Conservation (phyloP, 1,284 basidiomycete species). For the Boletellus sp. region DNA sequence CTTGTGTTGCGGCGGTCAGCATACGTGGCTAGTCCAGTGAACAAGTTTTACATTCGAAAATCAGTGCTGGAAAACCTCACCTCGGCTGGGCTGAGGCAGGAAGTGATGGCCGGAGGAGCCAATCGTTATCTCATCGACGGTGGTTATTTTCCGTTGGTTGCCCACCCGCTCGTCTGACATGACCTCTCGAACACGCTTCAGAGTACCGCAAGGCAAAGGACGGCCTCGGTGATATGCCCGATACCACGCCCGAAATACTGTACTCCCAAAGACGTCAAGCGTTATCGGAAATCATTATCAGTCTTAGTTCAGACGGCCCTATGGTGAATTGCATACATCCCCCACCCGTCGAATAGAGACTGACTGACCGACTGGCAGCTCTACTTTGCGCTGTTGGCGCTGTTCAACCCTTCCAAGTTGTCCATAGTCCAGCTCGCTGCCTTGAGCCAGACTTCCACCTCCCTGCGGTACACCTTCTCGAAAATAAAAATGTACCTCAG, state of each 20-base stretch:
- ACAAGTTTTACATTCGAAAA: slow-evolving; percentile 26
- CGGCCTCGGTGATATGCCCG: slow-evolving; percentile 26
- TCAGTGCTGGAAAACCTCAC: slow-evolving; percentile 26
- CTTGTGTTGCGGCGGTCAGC: too few relatives aligned
- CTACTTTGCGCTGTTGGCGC: slow-evolving; percentile 34
- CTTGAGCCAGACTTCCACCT: slow-evolving; percentile 30
- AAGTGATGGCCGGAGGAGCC: slow-evolving; percentile 35
- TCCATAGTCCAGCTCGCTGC: slow-evolving; percentile 36
- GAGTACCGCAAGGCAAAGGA: slow-evolving; percentile 33
- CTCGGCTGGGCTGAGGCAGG: slow-evolving; percentile 23
- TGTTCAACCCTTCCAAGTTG: slow-evolving; percentile 31
- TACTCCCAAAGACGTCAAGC: slow-evolving; percentile 11
- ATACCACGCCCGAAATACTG: slow-evolving; percentile 21
- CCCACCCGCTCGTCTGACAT: neutral
- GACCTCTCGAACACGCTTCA: slow-evolving; percentile 15
- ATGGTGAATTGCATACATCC: slow-evolving; percentile 19
- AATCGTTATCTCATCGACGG: slow-evolving; percentile 30
- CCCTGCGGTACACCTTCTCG: slow-evolving; percentile 21
- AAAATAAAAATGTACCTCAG: slow-evolving; percentile 1
- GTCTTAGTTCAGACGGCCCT: slow-evolving; percentile 30
- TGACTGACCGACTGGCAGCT: slow-evolving; percentile 23
- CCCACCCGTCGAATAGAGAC: neutral
- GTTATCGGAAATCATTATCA: slow-evolving; percentile 16
- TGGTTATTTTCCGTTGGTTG: slow-evolving; percentile 3
- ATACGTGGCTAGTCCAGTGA: slow-evolving; percentile 16